A percentile compares a stretch with the other conserved stretches of the same genome.
Evolutionary conservation across 208 protist genomes (phyloP).

Genomic region (Giardia duodenalis): DNA sequence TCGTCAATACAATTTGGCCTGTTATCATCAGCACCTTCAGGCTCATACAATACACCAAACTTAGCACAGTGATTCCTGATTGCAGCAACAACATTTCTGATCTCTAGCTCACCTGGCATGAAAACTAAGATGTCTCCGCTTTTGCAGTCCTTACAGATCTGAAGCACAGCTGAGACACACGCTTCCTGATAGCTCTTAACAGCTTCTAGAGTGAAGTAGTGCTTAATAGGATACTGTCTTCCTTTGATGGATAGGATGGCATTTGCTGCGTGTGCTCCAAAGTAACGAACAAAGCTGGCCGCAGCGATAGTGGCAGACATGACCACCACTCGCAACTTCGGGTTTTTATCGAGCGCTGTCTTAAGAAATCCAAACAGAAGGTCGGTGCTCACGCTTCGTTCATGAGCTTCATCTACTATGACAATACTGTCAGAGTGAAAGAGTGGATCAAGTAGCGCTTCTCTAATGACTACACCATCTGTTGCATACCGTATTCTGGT

Average conservation of each 20-base stretch:
- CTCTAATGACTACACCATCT: constrained; percentile 41
- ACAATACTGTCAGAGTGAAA: constrained; percentile 34
- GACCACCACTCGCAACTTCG: constrained; percentile 93
- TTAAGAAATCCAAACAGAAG: constrained; percentile 55
- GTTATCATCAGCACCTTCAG: neutral
- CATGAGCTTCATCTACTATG: constrained; percentile 59
- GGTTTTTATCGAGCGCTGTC: constrained; percentile 46
- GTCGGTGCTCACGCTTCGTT: constrained; percentile 72
- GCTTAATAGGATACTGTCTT: constrained; percentile 79
- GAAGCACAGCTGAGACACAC: neutral
- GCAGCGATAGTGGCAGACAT: constrained; percentile 96
- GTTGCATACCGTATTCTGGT: constrained; percentile 47
- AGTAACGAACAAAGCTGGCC: constrained; percentile 76
- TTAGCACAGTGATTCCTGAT: neutral
- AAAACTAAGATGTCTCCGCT: constrained; percentile 70
- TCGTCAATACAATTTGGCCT: neutral
- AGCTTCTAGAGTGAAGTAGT: constrained; percentile 20
- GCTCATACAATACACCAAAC: neutral
- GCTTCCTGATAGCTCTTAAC: constrained; percentile 34
- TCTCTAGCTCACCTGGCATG: constrained; percentile 72
- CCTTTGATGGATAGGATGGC: constrained; percentile 75
- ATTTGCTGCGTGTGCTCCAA: constrained; percentile 62
- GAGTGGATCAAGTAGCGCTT: constrained; percentile 51
- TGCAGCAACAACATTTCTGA: constrained; percentile 43
- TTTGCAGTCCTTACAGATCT: constrained; percentile 23